phyloP scores from a whole-genome alignment of 305 asterid species.

The Ajuga reptans region DNA sequence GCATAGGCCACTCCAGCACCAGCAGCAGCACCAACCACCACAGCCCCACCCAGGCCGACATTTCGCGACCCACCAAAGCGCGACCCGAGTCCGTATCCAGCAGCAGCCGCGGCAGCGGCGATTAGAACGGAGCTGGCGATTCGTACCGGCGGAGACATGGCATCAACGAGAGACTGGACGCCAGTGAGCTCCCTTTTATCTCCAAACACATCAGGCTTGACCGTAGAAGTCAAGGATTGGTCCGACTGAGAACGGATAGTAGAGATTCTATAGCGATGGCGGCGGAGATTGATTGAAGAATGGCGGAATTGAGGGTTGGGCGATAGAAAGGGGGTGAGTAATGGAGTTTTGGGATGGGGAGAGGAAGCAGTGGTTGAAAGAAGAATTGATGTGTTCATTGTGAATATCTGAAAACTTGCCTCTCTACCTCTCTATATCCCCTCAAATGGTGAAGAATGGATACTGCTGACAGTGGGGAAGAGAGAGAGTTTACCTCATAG shows the following conservation, averaged over 20 bases:
- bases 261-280: slow-evolving; percentile 22
- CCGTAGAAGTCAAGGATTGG: slow-evolving; percentile 23
- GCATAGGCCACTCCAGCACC: slow-evolving; percentile 87
- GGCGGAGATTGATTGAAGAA: slow-evolving; percentile 19
- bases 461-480: neutral
- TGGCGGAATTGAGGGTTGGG: slow-evolving; percentile 15
- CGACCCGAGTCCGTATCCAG: slow-evolving; percentile 80
- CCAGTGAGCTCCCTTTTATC: slow-evolving; percentile 56
- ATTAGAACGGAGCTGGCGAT: slow-evolving; percentile 64
- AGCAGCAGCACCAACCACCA: slow-evolving; percentile 70
- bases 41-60: slow-evolving; percentile 73
- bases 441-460: neutral
- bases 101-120: slow-evolving; percentile 60
- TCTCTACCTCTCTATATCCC: slow-evolving; percentile 3
- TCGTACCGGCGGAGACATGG: slow-evolving; percentile 69
- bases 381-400: slow-evolving; percentile 21
- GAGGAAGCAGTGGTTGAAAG: slow-evolving; percentile 24
- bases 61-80: slow-evolving; percentile 66
- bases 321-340: slow-evolving; percentile 19
- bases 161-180: slow-evolving; percentile 57
- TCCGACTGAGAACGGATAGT: slow-evolving; percentile 10
- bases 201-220: slow-evolving; percentile 59
- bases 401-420: neutral
- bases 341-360: slow-evolving; percentile 19
- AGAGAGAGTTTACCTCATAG: slow-evolving; percentile 12